Base-by-base conservation (phyloP, 495 filamentous ascomycete genomes). In the Lepidopterella palustris region DNA sequence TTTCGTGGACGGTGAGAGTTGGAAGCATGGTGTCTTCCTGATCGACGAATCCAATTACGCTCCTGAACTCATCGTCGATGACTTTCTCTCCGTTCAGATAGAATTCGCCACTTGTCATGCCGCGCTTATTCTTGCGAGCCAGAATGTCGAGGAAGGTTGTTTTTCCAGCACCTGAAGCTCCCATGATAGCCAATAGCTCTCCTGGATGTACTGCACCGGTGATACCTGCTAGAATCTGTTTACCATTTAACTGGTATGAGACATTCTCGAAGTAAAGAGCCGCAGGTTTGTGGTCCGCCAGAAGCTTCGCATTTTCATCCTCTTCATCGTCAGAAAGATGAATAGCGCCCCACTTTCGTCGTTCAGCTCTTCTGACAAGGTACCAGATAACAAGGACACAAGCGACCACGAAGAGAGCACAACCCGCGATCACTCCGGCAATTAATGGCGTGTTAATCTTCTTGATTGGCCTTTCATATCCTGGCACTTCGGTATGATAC, bases 1-100 rank as follows among this genome's bases (percentile, higher is more conserved):
- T 97, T 75, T 98, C 93, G 71, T 98, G 95, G 18, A 98, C 95
- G 1, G 95, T 98, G 65, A 98, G 76, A 5, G 93, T 98, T 3
- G 93, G 87, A 54, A 98, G 81, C 91, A 98, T 96, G 5, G 92
- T 95, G 67, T 97, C 93, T 65, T 97, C 93, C 72, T 98, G 93
- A 63, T 98, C 95, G 29, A 98, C 93, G 65, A 98, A 98, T 45
- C 93, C 93, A 50, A 95, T 85, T 65, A 96, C 91, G 61, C 80
- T 89, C 70, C 87, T 88, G 72, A 90, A 98, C 28, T 97, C 90
- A 47, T 83, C 71, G 72, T 98, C 90, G 50, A 74, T 79, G 39
- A 97, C 82, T 72, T 88, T 90, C 70, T 97, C 89, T 31, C 93
- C 93, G 67, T 98, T 97, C 53, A 98, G 85, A 66, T 87, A 95